Base-by-base conservation (phyloP, 768 basidiomycete genomes). In the Rubroboletus satanas region DNA sequence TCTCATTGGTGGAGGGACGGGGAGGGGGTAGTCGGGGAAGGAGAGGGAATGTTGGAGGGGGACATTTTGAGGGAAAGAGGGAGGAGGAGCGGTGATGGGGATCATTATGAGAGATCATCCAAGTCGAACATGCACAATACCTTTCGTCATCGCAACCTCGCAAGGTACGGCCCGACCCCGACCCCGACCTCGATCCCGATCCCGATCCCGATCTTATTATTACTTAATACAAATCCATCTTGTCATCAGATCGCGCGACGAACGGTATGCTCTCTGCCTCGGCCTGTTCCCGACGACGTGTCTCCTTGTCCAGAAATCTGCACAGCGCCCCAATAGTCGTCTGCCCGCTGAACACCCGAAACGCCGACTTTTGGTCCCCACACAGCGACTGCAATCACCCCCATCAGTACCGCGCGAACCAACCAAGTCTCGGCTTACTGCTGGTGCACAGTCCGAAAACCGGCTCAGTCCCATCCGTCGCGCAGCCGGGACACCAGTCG, bases 401-500 rank as follows among this genome's bases (percentile, higher is more conserved):
- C 14, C 21, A 10, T 64, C 56, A 60, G 51, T 48, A 37, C 54
- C 11, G 5, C 35, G 37, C 18, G 33, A 26, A 7, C 7, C n/a
- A 18, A 1, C 41, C 39, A 33, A 31, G 12, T 1, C 0, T 1
- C 29, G 11, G 73, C 84, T 60, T 68, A 87, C 84, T 56, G 68
- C 67, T 31, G 91, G 92, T 32, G 85, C 79, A 11, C 74, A 65
- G 49, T 93, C 84, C 58, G 93, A 92, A 71, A 93, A 96, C 52
- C 84, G 78, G 49, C 84, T 78, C 14, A 92, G 70, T 7, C 90
- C 92, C 59, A 74, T 78, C 54, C 85, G 76, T 56, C 77, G 81
- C 66, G 93, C 83, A 12, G 88, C 81, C 7, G 83, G 83, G 8
- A 96, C 80, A 0, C 92, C 94, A 2, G 90, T 92, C 44, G 86